Percentiles rank a stretch among this genome's conserved stretches.
These are phyloP conservation scores for Akanthomyces uredinophilus DNA, from an alignment of 2,329 filamentous ascomycete genomes.

Conservation along the genomic window DNA sequence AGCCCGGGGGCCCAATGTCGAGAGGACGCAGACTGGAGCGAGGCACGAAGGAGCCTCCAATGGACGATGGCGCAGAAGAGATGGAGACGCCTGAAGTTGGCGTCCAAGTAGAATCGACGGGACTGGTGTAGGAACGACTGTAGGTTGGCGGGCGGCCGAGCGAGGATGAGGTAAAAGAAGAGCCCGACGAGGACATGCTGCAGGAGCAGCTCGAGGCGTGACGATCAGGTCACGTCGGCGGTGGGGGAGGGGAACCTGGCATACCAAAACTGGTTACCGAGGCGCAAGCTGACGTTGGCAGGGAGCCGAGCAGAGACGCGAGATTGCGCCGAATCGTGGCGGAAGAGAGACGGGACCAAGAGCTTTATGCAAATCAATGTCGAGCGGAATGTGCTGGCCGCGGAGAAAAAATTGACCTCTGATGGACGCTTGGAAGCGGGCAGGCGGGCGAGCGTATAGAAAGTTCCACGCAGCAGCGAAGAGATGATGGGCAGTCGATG, in stretches of 20 bases:
- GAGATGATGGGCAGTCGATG: constrained; percentile 1
- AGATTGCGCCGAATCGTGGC: background rate
- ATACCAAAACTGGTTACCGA: constrained; percentile 15
- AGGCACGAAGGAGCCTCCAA: constrained; percentile 27
- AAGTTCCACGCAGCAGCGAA: background rate
- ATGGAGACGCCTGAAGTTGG: constrained; percentile 40
- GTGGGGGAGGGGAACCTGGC: constrained; percentile 15
- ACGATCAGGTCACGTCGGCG: constrained; percentile 14
- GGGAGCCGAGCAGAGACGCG: constrained; percentile 4
- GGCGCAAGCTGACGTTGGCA: constrained; percentile 10
- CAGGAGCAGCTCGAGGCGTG: constrained; percentile 13
- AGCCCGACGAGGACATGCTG: constrained; percentile 44
- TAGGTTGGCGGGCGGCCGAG: constrained; percentile 38
- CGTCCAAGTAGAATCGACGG: constrained; percentile 41
- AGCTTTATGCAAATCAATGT: background rate
- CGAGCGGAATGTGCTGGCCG: background rate
- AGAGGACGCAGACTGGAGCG: constrained; percentile 39
- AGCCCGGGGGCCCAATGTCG: constrained; percentile 48
- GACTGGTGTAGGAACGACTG: constrained; percentile 37
- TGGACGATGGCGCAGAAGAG: constrained; percentile 41
- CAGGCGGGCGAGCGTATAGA: background rate
- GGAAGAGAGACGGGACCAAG: background rate
- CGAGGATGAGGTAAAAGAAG: constrained; percentile 44
- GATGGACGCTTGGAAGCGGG: constrained; percentile 1
- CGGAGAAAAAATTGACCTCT: background rate